A percentile compares a stretch with the other conserved stretches of the same genome.
phyloP scores from a whole-genome alignment of 2,329 filamentous ascomycete genomes.

The Laburnicola sp. region DNA sequence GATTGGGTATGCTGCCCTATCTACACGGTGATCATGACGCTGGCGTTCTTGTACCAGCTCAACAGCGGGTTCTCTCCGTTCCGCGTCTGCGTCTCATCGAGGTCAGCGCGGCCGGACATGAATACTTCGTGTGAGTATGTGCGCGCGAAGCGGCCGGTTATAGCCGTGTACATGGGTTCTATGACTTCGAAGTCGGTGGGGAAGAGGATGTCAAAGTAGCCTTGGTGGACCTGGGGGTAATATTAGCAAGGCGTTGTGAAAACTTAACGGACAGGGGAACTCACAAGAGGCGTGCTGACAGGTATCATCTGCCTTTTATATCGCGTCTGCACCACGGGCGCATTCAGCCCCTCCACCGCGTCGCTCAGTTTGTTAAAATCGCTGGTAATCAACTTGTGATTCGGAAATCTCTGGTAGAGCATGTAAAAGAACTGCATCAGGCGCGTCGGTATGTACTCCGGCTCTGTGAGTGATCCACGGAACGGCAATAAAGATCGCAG shows the following conservation, averaged over 20 bases:
- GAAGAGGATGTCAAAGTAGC: conserved; percentile 98
- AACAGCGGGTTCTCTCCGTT: conserved; percentile 93
- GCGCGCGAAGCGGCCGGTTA: conserved; percentile 88
- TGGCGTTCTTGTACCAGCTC: conserved; percentile 94
- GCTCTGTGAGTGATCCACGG: conserved; percentile 72
- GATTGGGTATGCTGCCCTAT: conserved; percentile 9
- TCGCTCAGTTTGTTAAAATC: conserved; percentile 90
- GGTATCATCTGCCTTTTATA: conserved; percentile 86
- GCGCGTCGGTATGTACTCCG: conserved; percentile 92
- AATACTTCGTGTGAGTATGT: conserved; percentile 89
- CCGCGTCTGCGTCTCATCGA: conserved; percentile 84
- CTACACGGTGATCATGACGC: conserved; percentile 84
- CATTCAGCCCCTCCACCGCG: conserved; percentile 80
- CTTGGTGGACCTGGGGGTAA: conserved; percentile 78
- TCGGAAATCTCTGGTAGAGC: conserved; percentile 83
- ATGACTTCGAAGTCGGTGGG: conserved; percentile 91
- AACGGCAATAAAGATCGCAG: conserved; percentile 69
- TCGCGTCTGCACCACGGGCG: conserved; percentile 93
- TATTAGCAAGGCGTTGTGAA: conserved; percentile 5
- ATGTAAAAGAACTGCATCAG: conserved; percentile 98
- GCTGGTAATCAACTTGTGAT: conserved; percentile 82
- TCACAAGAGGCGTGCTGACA: conserved; percentile 85
- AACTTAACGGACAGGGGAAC: conserved; percentile 41
- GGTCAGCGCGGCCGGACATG: conserved; percentile 82
- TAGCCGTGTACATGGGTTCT: conserved; percentile 87